phyloP scores from a whole-genome alignment of 257 asterid species.

The Fraxinus excelsior region DNA sequence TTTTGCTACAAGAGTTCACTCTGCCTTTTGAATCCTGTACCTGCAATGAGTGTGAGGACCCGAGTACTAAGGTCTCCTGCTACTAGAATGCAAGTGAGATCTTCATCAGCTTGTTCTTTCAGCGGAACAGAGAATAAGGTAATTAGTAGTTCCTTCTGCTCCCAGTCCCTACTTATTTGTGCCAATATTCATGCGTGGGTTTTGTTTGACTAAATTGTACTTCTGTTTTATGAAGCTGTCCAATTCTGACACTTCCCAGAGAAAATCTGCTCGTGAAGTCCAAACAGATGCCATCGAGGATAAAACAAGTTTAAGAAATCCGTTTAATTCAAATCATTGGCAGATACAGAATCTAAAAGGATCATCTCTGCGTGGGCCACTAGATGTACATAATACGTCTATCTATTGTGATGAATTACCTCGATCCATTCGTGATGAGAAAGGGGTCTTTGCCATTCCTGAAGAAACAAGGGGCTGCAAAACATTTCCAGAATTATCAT shows the following conservation, averaged over 20 bases:
- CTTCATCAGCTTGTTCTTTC: slow-evolving; percentile 47
- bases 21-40: slow-evolving; percentile 58
- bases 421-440: slow-evolving; percentile 26
- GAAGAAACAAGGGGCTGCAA: slow-evolving; percentile 29
- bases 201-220: slow-evolving; percentile 14
- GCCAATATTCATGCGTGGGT: background rate
- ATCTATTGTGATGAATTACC: slow-evolving; percentile 19
- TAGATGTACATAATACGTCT: slow-evolving; percentile 22
- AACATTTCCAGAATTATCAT: slow-evolving; percentile 52
- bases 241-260: slow-evolving; percentile 40
- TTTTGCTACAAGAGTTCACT: slow-evolving; percentile 62
- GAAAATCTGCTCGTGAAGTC: slow-evolving; percentile 41
- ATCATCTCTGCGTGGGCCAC: slow-evolving; percentile 9
- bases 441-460: slow-evolving; percentile 17
- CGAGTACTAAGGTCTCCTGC: slow-evolving; percentile 48
- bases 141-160: slow-evolving; percentile 6
- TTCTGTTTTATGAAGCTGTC: slow-evolving; percentile 38
- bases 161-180: background rate
- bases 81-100: slow-evolving; percentile 40
- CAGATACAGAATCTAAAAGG: background rate
- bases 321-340: background rate
- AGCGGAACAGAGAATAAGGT: slow-evolving; percentile 62
- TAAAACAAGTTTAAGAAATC: slow-evolving; percentile 24
- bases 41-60: slow-evolving; percentile 62
- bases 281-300: slow-evolving; percentile 26